These are phyloP conservation scores for Protomyces pachydermus DNA, from an alignment of 1,139 yeast species.

Conservation along the genomic window DNA sequence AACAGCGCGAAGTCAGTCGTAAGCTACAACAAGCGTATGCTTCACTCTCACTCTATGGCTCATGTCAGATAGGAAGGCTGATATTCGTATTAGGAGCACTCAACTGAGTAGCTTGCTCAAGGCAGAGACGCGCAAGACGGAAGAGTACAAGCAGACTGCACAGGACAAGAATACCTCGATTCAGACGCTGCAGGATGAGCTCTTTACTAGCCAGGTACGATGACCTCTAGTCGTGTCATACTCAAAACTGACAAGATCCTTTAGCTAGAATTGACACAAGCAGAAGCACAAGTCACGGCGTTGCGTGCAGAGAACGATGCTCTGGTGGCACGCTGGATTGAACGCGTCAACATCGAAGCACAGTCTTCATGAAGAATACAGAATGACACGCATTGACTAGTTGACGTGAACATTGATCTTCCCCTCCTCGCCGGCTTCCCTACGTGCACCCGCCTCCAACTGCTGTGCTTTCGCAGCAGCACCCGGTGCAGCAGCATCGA, in stretches of 20 bases:
- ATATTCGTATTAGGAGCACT: neutral
- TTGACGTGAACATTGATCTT: slow-evolving; percentile 16
- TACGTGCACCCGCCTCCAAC: slow-evolving; percentile 18
- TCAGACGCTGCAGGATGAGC: slow-evolving; percentile 12
- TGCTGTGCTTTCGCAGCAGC: slow-evolving; percentile 20
- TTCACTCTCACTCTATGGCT: neutral
- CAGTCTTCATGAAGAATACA: neutral
- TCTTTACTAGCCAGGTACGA: slow-evolving; percentile 6
- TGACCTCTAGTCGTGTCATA: neutral
- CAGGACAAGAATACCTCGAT: slow-evolving; percentile 9
- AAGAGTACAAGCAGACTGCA: neutral
- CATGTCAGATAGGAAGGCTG: neutral
- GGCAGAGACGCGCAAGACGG: neutral
- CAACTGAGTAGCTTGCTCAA: neutral
- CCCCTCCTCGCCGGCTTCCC: slow-evolving; percentile 20
- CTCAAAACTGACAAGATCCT: neutral
- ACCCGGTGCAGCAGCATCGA: slow-evolving; percentile 25
- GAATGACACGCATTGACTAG: neutral
- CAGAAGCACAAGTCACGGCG: neutral
- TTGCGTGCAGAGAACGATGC: slow-evolving; percentile 5
- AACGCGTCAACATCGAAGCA: slow-evolving; percentile 14
- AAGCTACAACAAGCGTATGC: neutral
- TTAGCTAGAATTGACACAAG: neutral
- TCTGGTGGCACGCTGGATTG: slow-evolving; percentile 9
- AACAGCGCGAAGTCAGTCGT: neutral